A percentile compares a stretch with the other conserved stretches of the same genome.
These are phyloP conservation scores for Postia placenta DNA, from an alignment of 768 basidiomycete genomes.

Conservation along the genomic window DNA sequence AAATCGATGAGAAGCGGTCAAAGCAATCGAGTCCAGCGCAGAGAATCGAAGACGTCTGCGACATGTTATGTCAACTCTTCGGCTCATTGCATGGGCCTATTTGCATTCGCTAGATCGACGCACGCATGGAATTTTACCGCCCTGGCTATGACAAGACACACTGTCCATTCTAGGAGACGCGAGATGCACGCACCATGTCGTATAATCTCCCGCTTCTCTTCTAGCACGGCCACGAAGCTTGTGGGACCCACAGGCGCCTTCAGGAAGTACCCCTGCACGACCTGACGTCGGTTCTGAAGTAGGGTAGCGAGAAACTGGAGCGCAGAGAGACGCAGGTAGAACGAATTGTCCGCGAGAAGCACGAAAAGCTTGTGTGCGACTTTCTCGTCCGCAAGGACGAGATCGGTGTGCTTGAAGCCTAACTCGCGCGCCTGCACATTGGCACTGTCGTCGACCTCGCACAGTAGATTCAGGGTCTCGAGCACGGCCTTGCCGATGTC, in stretches of 20 bases:
- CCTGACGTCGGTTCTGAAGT: slow-evolving; percentile 73
- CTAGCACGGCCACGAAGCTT: slow-evolving; percentile 67
- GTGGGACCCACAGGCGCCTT: slow-evolving; percentile 73
- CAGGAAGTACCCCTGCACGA: slow-evolving; percentile 88
- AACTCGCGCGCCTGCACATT: slow-evolving; percentile 49
- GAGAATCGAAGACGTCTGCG: slow-evolving; percentile 1
- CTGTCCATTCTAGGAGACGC: not conserved
- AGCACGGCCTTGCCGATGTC: slow-evolving; percentile 91
- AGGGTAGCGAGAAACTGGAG: slow-evolving; percentile 78
- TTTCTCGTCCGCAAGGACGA: slow-evolving; percentile 65
- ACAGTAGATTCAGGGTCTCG: slow-evolving; percentile 82
- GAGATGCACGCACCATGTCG: slow-evolving; percentile 60
- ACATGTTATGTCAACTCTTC: not conserved
- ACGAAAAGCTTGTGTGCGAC: slow-evolving; percentile 70
- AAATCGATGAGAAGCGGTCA: too few species aligned
- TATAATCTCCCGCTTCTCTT: slow-evolving; percentile 85
- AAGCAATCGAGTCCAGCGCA: too few species aligned
- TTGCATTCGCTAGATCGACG: not conserved
- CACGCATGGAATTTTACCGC: not conserved
- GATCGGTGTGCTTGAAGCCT: slow-evolving; percentile 82
- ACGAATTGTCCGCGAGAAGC: slow-evolving; percentile 67
- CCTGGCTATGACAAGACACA: not conserved
- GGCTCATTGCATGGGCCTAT: not conserved
- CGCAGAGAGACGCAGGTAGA: slow-evolving; percentile 81
- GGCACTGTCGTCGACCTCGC: slow-evolving; percentile 63